Conservation (phyloP, 164 flowering plant genomes). For the Magnolia officinalis region DNA sequence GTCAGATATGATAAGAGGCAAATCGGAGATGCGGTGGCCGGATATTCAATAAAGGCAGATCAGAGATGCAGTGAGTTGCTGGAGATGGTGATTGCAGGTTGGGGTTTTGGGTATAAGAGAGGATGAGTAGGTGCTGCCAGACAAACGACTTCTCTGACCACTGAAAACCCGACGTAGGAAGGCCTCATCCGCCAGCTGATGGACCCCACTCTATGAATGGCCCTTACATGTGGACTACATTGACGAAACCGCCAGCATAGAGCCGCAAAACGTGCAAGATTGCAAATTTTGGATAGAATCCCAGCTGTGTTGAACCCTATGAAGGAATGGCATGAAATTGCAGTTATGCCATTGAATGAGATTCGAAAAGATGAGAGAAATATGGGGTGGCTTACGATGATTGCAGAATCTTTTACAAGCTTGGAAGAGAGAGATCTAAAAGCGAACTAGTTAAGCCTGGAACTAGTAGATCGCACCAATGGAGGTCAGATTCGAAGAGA, state of each 20-base stretch:
- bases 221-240: conserved; percentile 69
- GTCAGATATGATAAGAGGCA: no score
- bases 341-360: not conserved
- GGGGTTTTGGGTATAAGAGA: no score
- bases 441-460: conserved; percentile 31
- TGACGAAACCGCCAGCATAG: conserved; percentile 18
- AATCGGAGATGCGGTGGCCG: no score
- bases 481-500: not conserved
- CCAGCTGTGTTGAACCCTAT: no score
- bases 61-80: no score
- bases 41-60: no score
- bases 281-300: no score
- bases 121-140: conserved; percentile 1
- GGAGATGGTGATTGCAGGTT: no score
- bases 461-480: conserved; percentile 57
- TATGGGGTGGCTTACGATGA: conserved; percentile 17
- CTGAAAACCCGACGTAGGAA: conserved; percentile 22
- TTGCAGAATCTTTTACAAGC: conserved; percentile 13
- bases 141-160: conserved; percentile 20
- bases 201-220: conserved; percentile 70
- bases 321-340: not conserved
- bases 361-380: not conserved
- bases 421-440: conserved; percentile 28
- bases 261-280: not conserved
- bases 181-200: conserved; percentile 44